These are phyloP conservation scores for Citrus glauca DNA, from an alignment of 345 rosid species.

Conservation along the genomic window DNA sequence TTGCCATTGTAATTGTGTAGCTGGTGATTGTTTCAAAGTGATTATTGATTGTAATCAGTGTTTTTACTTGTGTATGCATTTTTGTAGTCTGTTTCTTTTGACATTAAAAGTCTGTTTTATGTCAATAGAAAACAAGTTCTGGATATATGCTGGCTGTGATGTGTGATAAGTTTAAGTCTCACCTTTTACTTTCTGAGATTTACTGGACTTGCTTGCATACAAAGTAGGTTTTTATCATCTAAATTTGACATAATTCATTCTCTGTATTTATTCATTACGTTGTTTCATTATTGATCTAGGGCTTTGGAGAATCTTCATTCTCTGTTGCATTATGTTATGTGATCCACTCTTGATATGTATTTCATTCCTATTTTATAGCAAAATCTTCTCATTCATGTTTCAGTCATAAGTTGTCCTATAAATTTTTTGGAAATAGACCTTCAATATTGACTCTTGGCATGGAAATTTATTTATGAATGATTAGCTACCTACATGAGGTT, in stretches of 20 bases:
- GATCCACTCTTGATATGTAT: not conserved
- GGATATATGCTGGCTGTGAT: not conserved
- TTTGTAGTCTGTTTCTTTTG: not conserved
- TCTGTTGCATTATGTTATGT: not conserved
- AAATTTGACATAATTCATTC: not conserved
- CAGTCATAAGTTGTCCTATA: not conserved
- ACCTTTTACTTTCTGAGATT: not conserved
- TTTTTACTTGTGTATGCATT: not conserved
- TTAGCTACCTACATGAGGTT: not conserved
- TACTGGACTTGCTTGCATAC: not conserved
- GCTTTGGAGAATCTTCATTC: not conserved
- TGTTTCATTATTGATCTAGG: not conserved
- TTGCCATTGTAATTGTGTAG: not conserved
- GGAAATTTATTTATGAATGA: not conserved
- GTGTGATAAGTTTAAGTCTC: not conserved
- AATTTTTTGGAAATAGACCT: not conserved
- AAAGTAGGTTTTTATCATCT: not conserved
- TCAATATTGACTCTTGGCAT: not conserved
- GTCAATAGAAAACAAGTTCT: not conserved
- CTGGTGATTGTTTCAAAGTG: not conserved
- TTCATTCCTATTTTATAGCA: not conserved
- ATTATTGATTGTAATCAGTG: not conserved
- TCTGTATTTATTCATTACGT: not conserved
- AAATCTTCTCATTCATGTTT: not conserved
- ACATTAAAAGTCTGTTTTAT: not conserved